phyloP scores from a whole-genome alignment of 2,329 filamentous ascomycete genomes.

The Penicillium sp. region DNA sequence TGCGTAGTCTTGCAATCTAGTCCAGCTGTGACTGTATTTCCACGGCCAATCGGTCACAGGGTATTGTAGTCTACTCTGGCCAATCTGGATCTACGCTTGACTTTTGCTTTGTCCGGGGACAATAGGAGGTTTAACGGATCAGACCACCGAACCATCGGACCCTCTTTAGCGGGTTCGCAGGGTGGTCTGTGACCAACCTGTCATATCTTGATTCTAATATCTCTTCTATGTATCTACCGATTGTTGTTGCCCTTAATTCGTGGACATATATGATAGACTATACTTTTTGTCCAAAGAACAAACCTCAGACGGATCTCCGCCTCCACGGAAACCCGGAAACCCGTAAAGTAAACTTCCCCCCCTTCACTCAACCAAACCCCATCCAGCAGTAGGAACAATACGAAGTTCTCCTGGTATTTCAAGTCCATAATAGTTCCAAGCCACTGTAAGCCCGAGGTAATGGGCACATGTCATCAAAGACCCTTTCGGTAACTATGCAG shows the following conservation, averaged over 20 bases:
- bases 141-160: not conserved
- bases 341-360: not conserved
- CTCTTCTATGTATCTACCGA: not conserved
- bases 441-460: not conserved
- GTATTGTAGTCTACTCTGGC: not conserved
- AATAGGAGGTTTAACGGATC: not conserved
- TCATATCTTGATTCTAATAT: not conserved
- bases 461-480: not conserved
- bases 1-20: conserved; percentile 4
- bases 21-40: not conserved
- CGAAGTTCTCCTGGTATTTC: too few species aligned
- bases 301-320: not conserved
- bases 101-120: conserved; percentile 1
- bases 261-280: too few species aligned
- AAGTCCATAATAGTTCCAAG: not conserved
- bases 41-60: not conserved
- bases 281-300: too few species aligned
- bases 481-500: not conserved
- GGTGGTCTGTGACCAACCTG: conserved; percentile 4
- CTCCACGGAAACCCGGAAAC: not conserved
- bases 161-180: not conserved
- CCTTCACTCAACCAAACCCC: too few species aligned
- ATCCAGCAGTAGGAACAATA: too few species aligned
- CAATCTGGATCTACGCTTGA: too few species aligned
- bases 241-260: not conserved